Conservation (phyloP, 129 eudicot genomes). For the Calendula officinalis region DNA sequence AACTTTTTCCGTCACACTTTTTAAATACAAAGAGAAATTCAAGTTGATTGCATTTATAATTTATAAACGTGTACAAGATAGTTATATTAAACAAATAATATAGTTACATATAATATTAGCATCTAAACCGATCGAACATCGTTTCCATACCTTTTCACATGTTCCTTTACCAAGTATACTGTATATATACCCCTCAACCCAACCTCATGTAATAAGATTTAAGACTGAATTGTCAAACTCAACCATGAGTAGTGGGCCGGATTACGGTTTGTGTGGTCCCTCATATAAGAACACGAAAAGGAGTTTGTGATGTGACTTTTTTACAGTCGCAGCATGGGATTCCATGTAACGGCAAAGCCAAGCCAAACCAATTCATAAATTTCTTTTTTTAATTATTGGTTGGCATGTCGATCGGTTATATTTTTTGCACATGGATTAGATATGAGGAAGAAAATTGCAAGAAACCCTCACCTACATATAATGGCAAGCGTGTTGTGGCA, state of each 20-base stretch:
- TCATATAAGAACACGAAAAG: slow-evolving; percentile 1
- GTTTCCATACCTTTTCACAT: no score
- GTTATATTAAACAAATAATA: no score
- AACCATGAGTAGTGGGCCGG: not conserved
- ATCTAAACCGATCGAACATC: no score
- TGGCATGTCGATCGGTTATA: slow-evolving; percentile 50
- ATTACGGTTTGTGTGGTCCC: slow-evolving; percentile 10
- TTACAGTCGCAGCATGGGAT: slow-evolving; percentile 33
- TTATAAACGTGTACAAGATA: no score
- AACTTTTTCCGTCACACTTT: no score
- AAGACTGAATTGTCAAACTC: not conserved
- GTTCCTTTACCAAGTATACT: no score
- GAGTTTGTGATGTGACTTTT: not conserved
- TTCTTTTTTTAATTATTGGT: no score
- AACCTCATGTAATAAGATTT: not conserved
- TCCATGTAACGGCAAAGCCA: slow-evolving; percentile 69
- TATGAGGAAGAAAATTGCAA: slow-evolving; percentile 15
- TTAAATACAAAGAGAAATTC: no score
- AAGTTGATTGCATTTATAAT: no score
- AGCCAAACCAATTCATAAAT: slow-evolving; percentile 27
- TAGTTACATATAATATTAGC: no score
- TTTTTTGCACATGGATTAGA: slow-evolving; percentile 30
- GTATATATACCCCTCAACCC: not conserved
- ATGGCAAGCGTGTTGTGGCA: no score
- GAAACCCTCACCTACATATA: not conserved